Conservation (phyloP, 225 moss, liverwort and hornwort species). For the Physcomitrellopsis africana region DNA sequence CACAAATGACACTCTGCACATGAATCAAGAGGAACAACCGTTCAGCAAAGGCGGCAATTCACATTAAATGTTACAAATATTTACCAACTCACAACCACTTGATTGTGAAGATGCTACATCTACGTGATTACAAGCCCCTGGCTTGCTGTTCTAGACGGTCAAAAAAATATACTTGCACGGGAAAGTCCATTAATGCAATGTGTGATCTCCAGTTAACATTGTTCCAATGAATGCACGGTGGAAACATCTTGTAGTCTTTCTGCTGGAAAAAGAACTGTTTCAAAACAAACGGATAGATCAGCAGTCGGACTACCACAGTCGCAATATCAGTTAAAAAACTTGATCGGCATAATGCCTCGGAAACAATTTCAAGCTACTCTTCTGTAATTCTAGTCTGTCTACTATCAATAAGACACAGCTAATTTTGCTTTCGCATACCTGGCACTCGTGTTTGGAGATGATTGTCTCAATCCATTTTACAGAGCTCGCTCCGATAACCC, state of each 20-base stretch:
- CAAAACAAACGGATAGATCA: background rate
- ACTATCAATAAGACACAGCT: accelerated
- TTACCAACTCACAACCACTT: background rate
- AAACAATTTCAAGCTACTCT: background rate
- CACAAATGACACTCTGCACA: constrained; percentile 71
- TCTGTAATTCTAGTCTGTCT: background rate
- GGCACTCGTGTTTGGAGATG: constrained; percentile 58
- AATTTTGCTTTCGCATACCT: constrained; percentile 26
- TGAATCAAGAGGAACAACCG: background rate
- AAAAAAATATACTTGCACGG: constrained; percentile 53
- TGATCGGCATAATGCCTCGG: background rate
- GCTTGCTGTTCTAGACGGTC: accelerated
- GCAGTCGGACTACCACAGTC: no score
- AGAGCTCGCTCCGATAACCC: constrained; percentile 62
- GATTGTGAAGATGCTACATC: background rate
- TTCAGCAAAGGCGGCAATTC: accelerated
- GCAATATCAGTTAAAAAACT: accelerated
- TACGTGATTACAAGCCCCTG: background rate
- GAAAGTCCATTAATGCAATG: constrained; percentile 71
- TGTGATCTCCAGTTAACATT: constrained; percentile 64
- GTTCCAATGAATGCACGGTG: constrained; percentile 60
- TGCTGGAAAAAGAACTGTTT: constrained; percentile 68
- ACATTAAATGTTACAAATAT: background rate
- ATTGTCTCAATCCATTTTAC: constrained; percentile 78
- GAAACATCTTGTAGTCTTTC: constrained; percentile 66